Percentiles rank a stretch among this genome's conserved stretches.
Evolutionary conservation across 345 rosid genomes (phyloP).

Genomic region (Gynandropsis gynandra): DNA sequence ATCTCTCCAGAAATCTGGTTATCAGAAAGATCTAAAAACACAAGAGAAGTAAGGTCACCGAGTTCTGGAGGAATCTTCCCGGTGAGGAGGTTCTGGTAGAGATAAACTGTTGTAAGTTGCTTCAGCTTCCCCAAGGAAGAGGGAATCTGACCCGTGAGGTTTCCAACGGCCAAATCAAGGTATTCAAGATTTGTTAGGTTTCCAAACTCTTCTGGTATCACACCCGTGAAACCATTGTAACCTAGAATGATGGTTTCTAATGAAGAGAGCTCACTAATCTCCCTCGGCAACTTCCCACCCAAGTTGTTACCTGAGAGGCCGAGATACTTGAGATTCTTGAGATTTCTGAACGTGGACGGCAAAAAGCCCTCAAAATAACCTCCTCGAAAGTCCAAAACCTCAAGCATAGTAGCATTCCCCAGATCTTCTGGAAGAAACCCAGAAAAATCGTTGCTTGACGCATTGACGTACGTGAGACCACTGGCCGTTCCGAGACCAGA

Average conservation of each 20-base stretch:
- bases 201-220: constrained; percentile 63
- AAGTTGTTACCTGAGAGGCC: constrained; percentile 78
- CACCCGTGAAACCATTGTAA: constrained; percentile 57
- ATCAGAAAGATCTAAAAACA: constrained; percentile 62
- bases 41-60: constrained; percentile 45
- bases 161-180: constrained; percentile 70
- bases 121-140: constrained; percentile 45
- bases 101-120: constrained; percentile 51
- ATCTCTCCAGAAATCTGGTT: constrained; percentile 62
- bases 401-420: constrained; percentile 56
- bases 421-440: constrained; percentile 84
- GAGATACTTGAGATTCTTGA: constrained; percentile 55
- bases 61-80: constrained; percentile 60
- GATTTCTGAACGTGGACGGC: constrained; percentile 45
- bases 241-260: constrained; percentile 64
- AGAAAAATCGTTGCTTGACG: constrained; percentile 75
- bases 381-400: constrained; percentile 71
- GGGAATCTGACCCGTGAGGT: constrained; percentile 58
- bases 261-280: constrained; percentile 53
- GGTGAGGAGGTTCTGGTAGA: constrained; percentile 51
- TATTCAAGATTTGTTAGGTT: constrained; percentile 53
- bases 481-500: constrained; percentile 61
- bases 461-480: constrained; percentile 60
- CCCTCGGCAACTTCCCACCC: constrained; percentile 45
- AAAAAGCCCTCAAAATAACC: constrained; percentile 57